Evolutionary conservation across 805 yeast genomes (phyloP), one percentile per base, ranked within the genome.

Genomic region (Novakomyces olei): DNA sequence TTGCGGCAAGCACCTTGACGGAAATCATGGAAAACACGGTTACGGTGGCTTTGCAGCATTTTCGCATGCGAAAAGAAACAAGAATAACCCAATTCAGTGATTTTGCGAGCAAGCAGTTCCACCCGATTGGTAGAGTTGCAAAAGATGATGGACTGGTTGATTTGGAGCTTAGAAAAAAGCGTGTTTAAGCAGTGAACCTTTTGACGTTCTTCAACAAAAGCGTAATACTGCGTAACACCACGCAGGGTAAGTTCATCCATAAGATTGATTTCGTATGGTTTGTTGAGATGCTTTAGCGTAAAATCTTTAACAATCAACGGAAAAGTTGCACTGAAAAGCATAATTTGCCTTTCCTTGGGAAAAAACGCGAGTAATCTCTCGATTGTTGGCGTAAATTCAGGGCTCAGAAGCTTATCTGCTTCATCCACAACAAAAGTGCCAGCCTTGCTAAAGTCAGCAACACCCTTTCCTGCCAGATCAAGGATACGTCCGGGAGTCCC

Each of bases 401-500:
- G 70, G 25, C 88, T 70, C 38, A 88, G 66, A 76, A 88, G 78
- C 55, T 88, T 88, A 56, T 88, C 98, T 36, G 98, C 98, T 63
- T 88, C 98, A 55, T 88, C 98, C 95, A 88, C 81, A 34, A 91
- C 72, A 51, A 88, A 81, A 52, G 79, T 62, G 29, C 76, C 72
- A 56, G 93, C 79, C 39, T 74, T 76, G 35, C 78, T 70, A 38
- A 88, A 66, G 49, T 85, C 92, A 8, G 92, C 93, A 35, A 85
- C 63, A 34, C 67, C 63, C 60, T 93, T 74, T 20, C 81, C 66
- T 5, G 95, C 94, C 49, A 88, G 67, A 56, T 88, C 98, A 39
- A 88, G 65, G 25, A 88, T 83, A 62, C 98, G 73, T 45, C 98
- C 98, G 2, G 96, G 96, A 22, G 98, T 88, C 42, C 95, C 98